Evolutionary conservation across 1,139 yeast species (phyloP).

Genomic region (Kodamaea derodonti): DNA sequence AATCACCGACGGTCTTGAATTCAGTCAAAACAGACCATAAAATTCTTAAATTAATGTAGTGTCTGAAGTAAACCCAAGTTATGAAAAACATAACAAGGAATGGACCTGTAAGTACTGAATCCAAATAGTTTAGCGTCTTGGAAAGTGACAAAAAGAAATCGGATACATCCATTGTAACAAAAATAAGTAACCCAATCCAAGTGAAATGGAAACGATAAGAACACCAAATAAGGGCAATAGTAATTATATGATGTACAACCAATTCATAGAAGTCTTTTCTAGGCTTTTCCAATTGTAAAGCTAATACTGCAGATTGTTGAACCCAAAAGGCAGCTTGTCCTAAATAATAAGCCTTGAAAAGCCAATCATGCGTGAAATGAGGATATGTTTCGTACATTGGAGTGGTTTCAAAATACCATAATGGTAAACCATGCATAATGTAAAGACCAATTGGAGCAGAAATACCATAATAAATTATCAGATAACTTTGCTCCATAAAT

Average conservation of each 20-base stretch:
- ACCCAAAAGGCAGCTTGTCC: constrained; percentile 98
- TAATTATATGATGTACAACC: constrained; percentile 88
- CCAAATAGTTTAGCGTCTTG: constrained; percentile 79
- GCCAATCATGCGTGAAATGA: constrained; percentile 67
- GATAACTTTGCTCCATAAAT: constrained; percentile 90
- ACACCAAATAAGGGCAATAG: constrained; percentile 81
- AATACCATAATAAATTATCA: constrained; percentile 73
- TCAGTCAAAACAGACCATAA: constrained; percentile 88
- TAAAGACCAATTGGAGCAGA: constrained; percentile 86
- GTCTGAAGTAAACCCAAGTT: constrained; percentile 87
- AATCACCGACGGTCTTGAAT: constrained; percentile 80
- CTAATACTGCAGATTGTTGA: constrained; percentile 82
- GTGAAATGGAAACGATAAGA: constrained; percentile 96
- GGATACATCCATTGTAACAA: constrained; percentile 92
- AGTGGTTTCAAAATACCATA: constrained; percentile 86
- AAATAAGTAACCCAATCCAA: constrained; percentile 89
- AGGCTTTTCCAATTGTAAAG: constrained; percentile 87
- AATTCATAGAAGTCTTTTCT: constrained; percentile 90
- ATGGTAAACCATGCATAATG: constrained; percentile 77
- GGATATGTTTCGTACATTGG: constrained; percentile 81
- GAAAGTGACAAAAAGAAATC: constrained; percentile 85
- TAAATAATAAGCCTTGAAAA: constrained; percentile 77
- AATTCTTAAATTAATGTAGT: constrained; percentile 73
- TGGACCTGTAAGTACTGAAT: constrained; percentile 60
- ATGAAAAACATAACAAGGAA: constrained; percentile 64